Evolutionary conservation across 2,329 filamentous ascomycete genomes (phyloP).

Genomic region (Colletotrichum sp.): DNA sequence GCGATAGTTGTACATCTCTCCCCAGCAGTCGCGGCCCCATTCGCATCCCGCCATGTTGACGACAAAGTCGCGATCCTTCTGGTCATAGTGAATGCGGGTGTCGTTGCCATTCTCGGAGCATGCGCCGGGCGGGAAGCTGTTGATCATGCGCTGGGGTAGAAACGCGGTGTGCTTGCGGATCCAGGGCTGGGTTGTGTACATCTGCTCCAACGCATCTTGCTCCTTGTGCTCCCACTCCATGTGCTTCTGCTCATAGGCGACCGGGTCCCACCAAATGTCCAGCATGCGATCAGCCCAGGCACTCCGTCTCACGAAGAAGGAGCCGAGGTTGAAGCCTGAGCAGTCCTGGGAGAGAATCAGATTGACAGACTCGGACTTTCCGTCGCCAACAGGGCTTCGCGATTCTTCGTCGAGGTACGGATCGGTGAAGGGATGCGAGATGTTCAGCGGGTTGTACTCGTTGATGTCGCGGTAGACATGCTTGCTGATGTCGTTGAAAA

Average conservation of each 20-base stretch:
- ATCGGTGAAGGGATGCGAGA: slow-evolving; percentile 79
- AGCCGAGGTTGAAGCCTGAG: slow-evolving; percentile 93
- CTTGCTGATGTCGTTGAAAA: slow-evolving; percentile 80
- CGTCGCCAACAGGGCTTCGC: slow-evolving; percentile 78
- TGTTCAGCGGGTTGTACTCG: slow-evolving; percentile 92
- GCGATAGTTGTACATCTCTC: slow-evolving; percentile 95
- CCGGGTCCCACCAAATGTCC: slow-evolving; percentile 98
- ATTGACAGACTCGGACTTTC: slow-evolving; percentile 79
- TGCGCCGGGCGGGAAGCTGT: slow-evolving; percentile 90
- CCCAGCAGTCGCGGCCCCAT: slow-evolving; percentile 97
- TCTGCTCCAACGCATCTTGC: slow-evolving; percentile 91
- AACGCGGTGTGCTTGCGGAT: slow-evolving; percentile 88
- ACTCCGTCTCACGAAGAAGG: slow-evolving; percentile 88
- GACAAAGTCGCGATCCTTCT: slow-evolving; percentile 86
- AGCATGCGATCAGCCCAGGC: slow-evolving; percentile 90
- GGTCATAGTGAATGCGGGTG: slow-evolving; percentile 81
- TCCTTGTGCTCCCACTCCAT: slow-evolving; percentile 99
- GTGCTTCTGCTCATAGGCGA: slow-evolving; percentile 96
- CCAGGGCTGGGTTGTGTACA: slow-evolving; percentile 93
- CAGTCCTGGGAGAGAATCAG: slow-evolving; percentile 93
- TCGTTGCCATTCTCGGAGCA: slow-evolving; percentile 82
- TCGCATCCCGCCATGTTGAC: slow-evolving; percentile 99
- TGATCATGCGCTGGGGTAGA: slow-evolving; percentile 88
- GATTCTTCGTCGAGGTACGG: slow-evolving; percentile 79
- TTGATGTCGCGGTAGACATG: slow-evolving; percentile 96